A percentile compares a stretch with the other conserved stretches of the same genome.
These are phyloP conservation scores for Citeromyces siamensis DNA, from an alignment of 1,139 yeast species.

Conservation along the genomic window DNA sequence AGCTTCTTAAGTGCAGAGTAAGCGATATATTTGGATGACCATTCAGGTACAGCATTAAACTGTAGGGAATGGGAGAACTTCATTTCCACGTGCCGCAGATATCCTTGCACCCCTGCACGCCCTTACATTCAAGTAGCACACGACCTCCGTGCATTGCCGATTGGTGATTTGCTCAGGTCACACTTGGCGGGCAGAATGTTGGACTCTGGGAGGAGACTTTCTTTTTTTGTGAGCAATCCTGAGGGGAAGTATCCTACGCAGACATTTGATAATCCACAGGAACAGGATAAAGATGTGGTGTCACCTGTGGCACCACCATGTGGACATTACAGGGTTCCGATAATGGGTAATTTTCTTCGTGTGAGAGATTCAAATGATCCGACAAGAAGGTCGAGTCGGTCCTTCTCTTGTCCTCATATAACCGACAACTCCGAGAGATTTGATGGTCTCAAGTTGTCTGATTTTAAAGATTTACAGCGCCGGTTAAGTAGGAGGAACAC, in stretches of 20 bases:
- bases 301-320: background rate
- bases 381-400: background rate
- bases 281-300: background rate
- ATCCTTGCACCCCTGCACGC: background rate
- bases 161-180: background rate
- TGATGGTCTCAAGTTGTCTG: background rate
- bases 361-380: background rate
- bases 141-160: no score
- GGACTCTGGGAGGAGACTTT: background rate
- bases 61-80: slow-evolving; percentile 66
- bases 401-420: background rate
- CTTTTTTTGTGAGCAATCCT: background rate
- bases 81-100: slow-evolving; percentile 23
- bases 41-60: slow-evolving; percentile 74
- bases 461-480: background rate
- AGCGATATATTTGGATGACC: slow-evolving; percentile 58
- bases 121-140: no score
- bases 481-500: background rate
- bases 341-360: background rate
- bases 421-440: background rate
- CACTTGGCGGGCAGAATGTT: background rate
- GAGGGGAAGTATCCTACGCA: no score
- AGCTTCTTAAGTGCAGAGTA: slow-evolving; percentile 53
- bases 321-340: background rate
- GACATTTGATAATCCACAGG: no score